Percentiles rank a stretch among this genome's conserved stretches.
Conservation (phyloP, 2,329 filamentous ascomycete genomes). For the Pestalotiopsis sp. region DNA sequence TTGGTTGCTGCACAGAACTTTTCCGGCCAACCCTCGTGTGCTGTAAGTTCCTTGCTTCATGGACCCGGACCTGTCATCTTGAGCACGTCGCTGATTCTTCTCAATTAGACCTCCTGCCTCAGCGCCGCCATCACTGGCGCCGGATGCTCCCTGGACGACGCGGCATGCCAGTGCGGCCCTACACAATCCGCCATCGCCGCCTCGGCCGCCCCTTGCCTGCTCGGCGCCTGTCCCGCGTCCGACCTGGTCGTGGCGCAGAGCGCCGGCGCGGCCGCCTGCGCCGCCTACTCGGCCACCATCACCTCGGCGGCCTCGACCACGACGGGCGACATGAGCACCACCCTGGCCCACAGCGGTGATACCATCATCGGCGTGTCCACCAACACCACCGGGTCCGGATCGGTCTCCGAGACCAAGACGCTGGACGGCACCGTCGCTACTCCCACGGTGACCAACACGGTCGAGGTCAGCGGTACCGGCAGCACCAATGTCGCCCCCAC, state of each 20-base stretch:
- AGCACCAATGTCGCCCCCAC: background rate
- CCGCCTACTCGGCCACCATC: conserved; percentile 27
- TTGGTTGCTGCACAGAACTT: conserved; percentile 34
- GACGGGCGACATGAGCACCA: background rate
- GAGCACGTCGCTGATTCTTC: background rate
- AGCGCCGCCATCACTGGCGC: conserved; percentile 46
- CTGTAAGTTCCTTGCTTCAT: conserved; percentile 29
- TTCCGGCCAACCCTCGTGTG: conserved; percentile 37
- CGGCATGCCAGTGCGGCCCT: conserved; percentile 53
- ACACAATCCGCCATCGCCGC: conserved; percentile 33
- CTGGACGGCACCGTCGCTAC: background rate
- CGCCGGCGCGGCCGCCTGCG: conserved; percentile 35
- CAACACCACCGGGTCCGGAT: background rate
- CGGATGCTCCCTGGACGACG: conserved; percentile 49
- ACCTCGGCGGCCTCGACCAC: background rate
- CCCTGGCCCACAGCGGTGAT: background rate
- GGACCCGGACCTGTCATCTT: background rate
- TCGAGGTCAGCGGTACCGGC: background rate
- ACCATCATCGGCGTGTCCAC: background rate
- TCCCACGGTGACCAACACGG: background rate
- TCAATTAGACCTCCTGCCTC: conserved; percentile 47
- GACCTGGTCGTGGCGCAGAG: conserved; percentile 32
- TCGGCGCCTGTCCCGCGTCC: conserved; percentile 30
- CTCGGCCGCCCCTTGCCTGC: conserved; percentile 34
- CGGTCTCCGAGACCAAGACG: background rate